phyloP scores from a whole-genome alignment of 2,329 filamentous ascomycete genomes.

The Boeremia lycopersici region DNA sequence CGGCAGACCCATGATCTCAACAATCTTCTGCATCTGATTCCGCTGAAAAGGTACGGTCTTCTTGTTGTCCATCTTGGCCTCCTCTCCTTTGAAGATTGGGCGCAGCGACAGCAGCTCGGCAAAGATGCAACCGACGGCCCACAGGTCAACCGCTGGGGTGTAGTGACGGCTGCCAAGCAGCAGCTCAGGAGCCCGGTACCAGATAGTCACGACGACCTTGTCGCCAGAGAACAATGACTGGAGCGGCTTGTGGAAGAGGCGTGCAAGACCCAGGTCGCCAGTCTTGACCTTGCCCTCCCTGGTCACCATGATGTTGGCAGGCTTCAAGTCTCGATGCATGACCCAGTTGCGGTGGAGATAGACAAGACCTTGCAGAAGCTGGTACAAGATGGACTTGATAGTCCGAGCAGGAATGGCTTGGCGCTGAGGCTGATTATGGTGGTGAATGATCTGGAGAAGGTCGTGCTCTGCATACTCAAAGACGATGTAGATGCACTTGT shows the following conservation, averaged over 20 bases:
- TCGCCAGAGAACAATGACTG: constrained; percentile 92
- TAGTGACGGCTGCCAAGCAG: constrained; percentile 94
- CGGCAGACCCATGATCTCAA: constrained; percentile 92
- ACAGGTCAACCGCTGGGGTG: constrained; percentile 94
- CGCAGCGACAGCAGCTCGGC: constrained; percentile 87
- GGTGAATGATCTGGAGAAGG: constrained; percentile 95
- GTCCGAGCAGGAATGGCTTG: constrained; percentile 87
- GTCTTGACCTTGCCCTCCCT: constrained; percentile 90
- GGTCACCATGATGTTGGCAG: constrained; percentile 98
- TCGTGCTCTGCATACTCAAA: constrained; percentile 99
- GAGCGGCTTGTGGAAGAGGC: constrained; percentile 91
- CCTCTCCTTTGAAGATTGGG: constrained; percentile 97
- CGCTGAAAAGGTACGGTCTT: constrained; percentile 97
- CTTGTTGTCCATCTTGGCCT: constrained; percentile 98
- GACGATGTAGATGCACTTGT: constrained; percentile 99
- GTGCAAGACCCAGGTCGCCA: constrained; percentile 88
- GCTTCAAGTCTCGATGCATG: constrained; percentile 93
- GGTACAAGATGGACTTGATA: constrained; percentile 93
- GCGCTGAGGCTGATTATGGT: constrained; percentile 87
- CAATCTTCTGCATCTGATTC: constrained; percentile 99
- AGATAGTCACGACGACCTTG: constrained; percentile 98
- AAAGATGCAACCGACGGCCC: constrained; percentile 98
- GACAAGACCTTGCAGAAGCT: constrained; percentile 90
- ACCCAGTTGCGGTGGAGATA: constrained; percentile 98
- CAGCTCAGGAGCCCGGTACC: constrained; percentile 95